Evolutionary conservation across 1,284 basidiomycete species (phyloP).

Genomic region (Ganoderma resinaceum): DNA sequence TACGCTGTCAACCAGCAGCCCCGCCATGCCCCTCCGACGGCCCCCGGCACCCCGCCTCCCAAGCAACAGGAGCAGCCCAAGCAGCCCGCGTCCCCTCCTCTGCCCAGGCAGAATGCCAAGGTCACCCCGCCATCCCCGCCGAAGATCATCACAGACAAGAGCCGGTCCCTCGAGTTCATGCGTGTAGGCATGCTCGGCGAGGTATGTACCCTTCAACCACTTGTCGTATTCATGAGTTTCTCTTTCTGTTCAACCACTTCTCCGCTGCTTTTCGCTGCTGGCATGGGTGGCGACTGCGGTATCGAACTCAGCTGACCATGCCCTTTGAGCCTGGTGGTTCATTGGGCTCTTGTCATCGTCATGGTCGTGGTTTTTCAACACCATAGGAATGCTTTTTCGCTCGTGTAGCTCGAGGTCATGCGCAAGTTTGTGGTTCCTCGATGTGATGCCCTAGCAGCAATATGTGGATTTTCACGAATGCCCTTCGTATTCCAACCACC

Average conservation of each 20-base stretch:
- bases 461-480: background rate
- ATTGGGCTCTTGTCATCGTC: background rate
- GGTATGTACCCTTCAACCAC: constrained; percentile 53
- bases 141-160: constrained; percentile 74
- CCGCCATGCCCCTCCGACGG: constrained; percentile 25
- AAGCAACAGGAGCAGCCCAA: constrained; percentile 32
- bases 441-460: background rate
- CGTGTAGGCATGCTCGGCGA: constrained; percentile 88
- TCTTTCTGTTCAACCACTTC: background rate
- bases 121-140: constrained; percentile 85
- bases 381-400: background rate
- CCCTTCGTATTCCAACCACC: background rate
- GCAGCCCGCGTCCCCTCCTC: constrained; percentile 59
- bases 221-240: background rate
- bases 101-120: constrained; percentile 83
- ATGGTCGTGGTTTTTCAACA: background rate
- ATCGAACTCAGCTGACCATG: background rate
- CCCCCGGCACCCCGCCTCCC: constrained; percentile 35
- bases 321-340: background rate
- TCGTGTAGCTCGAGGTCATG: background rate
- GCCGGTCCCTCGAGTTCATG: constrained; percentile 61
- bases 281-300: background rate
- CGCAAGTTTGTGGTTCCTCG: background rate
- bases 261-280: background rate
- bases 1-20: constrained; percentile 36